phyloP scores from a whole-genome alignment of 495 filamentous ascomycete species.

The Xylaria acuta region DNA sequence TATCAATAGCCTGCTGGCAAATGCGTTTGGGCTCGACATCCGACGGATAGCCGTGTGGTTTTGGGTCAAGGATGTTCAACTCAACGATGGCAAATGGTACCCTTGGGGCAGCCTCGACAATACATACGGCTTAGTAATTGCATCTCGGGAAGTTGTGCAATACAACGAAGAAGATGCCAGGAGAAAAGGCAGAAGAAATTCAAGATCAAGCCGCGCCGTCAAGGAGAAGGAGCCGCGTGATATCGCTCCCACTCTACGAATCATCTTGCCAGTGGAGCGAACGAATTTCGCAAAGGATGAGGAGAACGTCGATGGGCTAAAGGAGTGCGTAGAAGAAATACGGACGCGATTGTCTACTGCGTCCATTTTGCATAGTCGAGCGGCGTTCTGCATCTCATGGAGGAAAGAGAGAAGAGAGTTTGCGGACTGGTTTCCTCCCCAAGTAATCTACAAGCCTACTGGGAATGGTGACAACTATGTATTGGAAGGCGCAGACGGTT shows the following conservation, averaged over 20 bases:
- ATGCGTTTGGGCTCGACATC: conserved; percentile 15
- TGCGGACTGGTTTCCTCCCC: conserved; percentile 24
- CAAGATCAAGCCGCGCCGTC: background rate
- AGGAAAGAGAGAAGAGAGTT: conserved; percentile 8
- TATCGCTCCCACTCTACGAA: conserved; percentile 18
- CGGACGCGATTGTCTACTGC: background rate
- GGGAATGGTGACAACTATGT: conserved; percentile 16
- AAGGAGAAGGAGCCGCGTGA: conserved; percentile 21
- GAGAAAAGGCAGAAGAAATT: background rate
- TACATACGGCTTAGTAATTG: conserved; percentile 13
- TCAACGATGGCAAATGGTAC: conserved; percentile 16
- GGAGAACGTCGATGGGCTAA: conserved; percentile 8
- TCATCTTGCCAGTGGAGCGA: conserved; percentile 10
- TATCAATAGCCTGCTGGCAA: conserved; percentile 1
- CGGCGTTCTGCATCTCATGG: conserved; percentile 23
- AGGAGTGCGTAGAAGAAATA: conserved; percentile 14
- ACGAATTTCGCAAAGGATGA: conserved; percentile 2
- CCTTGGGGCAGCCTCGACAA: conserved; percentile 21
- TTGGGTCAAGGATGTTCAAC: conserved; percentile 16
- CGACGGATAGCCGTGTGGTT: conserved; percentile 10
- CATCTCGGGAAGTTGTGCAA: conserved; percentile 17
- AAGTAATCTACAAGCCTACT: conserved; percentile 19
- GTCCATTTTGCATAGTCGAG: conserved; percentile 11
- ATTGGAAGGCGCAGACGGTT: conserved; percentile 1
- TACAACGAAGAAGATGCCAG: conserved; percentile 11